Base-by-base conservation (phyloP, 73 alveolate species). In the Paramecium sonneborni region DNA sequence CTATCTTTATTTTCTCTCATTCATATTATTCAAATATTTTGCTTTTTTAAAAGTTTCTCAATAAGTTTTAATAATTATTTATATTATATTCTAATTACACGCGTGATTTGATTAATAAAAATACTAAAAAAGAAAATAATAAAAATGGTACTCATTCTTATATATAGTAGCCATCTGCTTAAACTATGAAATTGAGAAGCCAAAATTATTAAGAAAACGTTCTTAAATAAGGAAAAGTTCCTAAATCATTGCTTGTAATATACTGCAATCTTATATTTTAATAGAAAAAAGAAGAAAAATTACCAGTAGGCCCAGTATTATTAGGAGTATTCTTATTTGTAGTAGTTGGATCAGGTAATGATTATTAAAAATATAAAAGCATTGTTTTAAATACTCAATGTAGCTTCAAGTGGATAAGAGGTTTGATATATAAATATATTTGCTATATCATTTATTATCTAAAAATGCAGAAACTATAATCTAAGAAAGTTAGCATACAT, bases 261-360 rank as follows among this genome's bases (percentile, higher is more conserved):
- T 1, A 52, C 18, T 52, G 28, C 9, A 62, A n/a, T 11, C 1
- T 24, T 12, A 79, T 52, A 21, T 88, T 14, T 1, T 18, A 41
- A 34, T 93, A 93, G 96, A 96, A 96, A 94, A 96, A 90, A 93
- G 97, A 94, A 82, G 96, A 96, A 93, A 93, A 82, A 70, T 84
- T 94, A 11, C 93, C 95, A 39, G 98, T 96, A n/a, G 98, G 98
- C 26, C 98, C 98, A 38, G 92, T 93, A 43, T 68, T 96, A 41
- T 88, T 96, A 43, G 98, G 98, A 85, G 92, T 96, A 68, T 96
- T 96, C 93, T 92, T 96, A 58, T 96, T 96, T 86, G 95, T 96
- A 57, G 97, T 96, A 39, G 93, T 96, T 12, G 98, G 98, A 46
- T 94, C 97, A 62, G 84, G 84, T 62, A 62, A 3, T 30, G 6